Conservation (phyloP, 139 green algal species). For the Desmodesmus armatus region DNA sequence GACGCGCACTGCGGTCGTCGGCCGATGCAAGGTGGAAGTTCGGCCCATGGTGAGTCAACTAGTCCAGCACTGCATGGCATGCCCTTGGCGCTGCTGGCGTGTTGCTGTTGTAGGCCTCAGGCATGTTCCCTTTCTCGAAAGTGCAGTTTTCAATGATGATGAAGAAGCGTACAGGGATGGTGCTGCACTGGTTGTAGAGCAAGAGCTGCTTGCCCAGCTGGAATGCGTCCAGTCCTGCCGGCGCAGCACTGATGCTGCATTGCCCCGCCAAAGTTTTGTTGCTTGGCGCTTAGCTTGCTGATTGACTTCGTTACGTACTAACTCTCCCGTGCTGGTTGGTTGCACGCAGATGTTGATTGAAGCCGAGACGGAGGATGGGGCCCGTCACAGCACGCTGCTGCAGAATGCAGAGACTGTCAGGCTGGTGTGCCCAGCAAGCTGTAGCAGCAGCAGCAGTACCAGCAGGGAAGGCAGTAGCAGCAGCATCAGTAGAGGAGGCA, state of each 20-base stretch:
- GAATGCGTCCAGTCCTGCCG: too few relatives aligned
- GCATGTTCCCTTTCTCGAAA: too few relatives aligned
- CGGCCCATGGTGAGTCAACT: conserved; percentile 77
- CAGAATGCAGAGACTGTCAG: conserved; percentile 95
- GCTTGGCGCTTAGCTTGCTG: too few relatives aligned
- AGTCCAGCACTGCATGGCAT: not conserved
- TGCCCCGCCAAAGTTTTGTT: too few relatives aligned
- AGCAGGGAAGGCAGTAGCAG: not conserved
- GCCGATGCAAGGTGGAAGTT: conserved; percentile 78
- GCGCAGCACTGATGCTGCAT: too few relatives aligned
- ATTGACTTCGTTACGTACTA: too few relatives aligned
- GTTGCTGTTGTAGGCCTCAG: too few relatives aligned
- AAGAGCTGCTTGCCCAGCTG: not conserved
- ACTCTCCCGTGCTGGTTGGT: not conserved
- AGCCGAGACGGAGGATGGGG: conserved; percentile 61
- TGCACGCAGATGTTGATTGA: conserved; percentile 78
- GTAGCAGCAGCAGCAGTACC: not conserved
- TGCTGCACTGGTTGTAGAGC: not conserved
- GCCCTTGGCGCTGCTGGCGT: too few relatives aligned
- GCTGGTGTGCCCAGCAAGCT: conserved; percentile 69
- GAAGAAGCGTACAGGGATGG: too few relatives aligned
- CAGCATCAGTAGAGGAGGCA: conserved; percentile 1
- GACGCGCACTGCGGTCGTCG: conserved; percentile 72
- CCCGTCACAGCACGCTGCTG: conserved; percentile 74
- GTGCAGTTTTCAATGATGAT: too few relatives aligned